phyloP scores from a whole-genome alignment of 257 asterid genomes.

The Gentiana dahurica region DNA sequence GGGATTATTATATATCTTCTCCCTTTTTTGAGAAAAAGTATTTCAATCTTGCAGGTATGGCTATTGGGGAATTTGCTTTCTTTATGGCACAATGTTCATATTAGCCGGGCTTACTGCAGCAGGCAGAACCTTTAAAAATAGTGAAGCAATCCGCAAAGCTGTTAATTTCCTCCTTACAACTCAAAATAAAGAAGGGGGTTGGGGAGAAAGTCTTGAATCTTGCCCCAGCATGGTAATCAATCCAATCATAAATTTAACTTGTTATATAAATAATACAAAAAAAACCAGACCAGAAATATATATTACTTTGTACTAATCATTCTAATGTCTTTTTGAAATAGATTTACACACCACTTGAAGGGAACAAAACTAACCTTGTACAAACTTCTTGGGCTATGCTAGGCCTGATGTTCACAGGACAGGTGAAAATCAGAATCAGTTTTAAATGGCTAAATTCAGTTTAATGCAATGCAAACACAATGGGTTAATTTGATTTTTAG shows the following conservation, averaged over 20 bases:
- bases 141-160: constrained; percentile 43
- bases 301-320: background rate
- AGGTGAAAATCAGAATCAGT: constrained; percentile 25
- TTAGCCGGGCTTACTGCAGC: constrained; percentile 42
- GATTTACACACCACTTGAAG: constrained; percentile 71
- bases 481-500: too few species aligned
- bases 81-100: constrained; percentile 59
- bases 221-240: constrained; percentile 66
- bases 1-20: too few species aligned
- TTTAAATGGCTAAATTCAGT: too few species aligned
- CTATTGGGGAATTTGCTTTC: constrained; percentile 70
- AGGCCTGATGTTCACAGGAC: constrained; percentile 63
- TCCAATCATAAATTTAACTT: background rate
- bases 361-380: constrained; percentile 63
- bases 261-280: background rate
- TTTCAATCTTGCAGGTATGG: constrained; percentile 47
- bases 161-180: constrained; percentile 36
- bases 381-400: constrained; percentile 92
- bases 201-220: constrained; percentile 77
- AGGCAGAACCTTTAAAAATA: constrained; percentile 45
- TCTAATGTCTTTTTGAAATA: constrained; percentile 13
- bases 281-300: background rate
- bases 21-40: too few species aligned
- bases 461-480: too few species aligned
- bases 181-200: constrained; percentile 81